phyloP scores from a whole-genome alignment of 1,139 yeast species.

The Spathaspora sp. region DNA sequence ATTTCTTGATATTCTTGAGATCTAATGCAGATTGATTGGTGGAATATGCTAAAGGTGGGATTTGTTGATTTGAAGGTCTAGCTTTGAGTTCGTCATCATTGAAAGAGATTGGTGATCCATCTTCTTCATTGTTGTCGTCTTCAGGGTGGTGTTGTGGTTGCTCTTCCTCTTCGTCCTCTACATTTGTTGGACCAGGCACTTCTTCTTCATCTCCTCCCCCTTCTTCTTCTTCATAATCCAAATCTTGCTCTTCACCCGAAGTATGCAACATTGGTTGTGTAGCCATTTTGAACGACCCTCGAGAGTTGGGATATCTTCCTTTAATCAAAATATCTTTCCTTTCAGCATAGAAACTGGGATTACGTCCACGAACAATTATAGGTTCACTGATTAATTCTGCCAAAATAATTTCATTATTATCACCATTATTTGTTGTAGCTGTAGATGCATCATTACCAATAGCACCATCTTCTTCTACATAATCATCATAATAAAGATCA shows the following conservation, averaged over 20 bases:
- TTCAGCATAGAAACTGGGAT: slow-evolving; percentile 62
- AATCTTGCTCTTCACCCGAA: slow-evolving; percentile 9
- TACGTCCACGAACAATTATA: slow-evolving; percentile 63
- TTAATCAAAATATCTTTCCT: slow-evolving; percentile 49
- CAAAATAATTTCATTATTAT: slow-evolving; percentile 33
- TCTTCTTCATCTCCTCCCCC: slow-evolving; percentile 13
- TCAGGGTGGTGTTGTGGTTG: slow-evolving; percentile 3
- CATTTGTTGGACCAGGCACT: slow-evolving; percentile 1
- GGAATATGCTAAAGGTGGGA: slow-evolving; percentile 14
- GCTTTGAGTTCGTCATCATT: slow-evolving; percentile 3
- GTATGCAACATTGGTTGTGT: slow-evolving; percentile 10
- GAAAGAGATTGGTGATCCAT: slow-evolving; percentile 9
- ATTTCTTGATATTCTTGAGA: slow-evolving; percentile 23
- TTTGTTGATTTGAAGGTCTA: slow-evolving; percentile 2
- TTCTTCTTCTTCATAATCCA: slow-evolving; percentile 12
- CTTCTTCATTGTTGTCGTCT: slow-evolving; percentile 8
- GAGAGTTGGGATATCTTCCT: slow-evolving; percentile 23
- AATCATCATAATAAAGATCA: slow-evolving; percentile 43
- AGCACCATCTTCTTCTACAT: slow-evolving; percentile 32
- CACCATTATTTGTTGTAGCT: slow-evolving; percentile 16
- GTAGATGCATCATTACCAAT: slow-evolving; percentile 10
- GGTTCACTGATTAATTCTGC: slow-evolving; percentile 46
- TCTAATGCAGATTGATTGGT: slow-evolving; percentile 16
- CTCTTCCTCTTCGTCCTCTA: slow-evolving; percentile 4
- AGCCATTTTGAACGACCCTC: slow-evolving; percentile 22